These are phyloP conservation scores for Populus tomentosa DNA, from an alignment of 441 rosid species.

Conservation along the genomic window DNA sequence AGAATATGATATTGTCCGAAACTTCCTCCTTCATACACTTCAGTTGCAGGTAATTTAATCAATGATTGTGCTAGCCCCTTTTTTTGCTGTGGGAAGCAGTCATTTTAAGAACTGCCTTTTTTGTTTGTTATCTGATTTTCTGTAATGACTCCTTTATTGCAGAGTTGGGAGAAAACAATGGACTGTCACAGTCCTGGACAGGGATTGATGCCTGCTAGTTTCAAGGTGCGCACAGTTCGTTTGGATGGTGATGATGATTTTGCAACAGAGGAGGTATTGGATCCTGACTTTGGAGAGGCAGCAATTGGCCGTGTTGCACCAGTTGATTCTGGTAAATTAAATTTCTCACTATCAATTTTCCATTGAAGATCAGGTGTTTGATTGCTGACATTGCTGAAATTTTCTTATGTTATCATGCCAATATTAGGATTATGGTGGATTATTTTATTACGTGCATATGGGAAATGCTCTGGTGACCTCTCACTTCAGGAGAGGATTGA, in stretches of 20 bases:
- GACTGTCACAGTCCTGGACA: constrained; percentile 98
- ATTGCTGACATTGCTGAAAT: not conserved
- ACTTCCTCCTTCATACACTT: constrained; percentile 89
- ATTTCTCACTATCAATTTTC: constrained; percentile 1
- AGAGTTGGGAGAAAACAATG: constrained; percentile 99
- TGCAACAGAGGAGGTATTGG: constrained; percentile 74
- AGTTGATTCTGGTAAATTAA: constrained; percentile 72
- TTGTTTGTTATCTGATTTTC: not conserved
- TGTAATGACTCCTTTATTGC: not conserved
- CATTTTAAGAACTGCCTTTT: not conserved
- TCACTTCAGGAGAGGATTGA: constrained; percentile 91
- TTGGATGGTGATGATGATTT: constrained; percentile 72
- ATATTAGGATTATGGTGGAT: constrained; percentile 93
- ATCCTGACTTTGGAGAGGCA: constrained; percentile 93
- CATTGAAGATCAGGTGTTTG: not conserved
- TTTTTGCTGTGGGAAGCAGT: not conserved
- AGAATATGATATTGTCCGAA: constrained; percentile 85
- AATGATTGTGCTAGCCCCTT: constrained; percentile 5
- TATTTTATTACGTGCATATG: constrained; percentile 83
- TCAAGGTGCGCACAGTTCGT: constrained; percentile 82
- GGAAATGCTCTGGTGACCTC: constrained; percentile 76
- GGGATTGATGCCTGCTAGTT: constrained; percentile 97
- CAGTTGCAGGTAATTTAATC: constrained; percentile 68
- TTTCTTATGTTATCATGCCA: constrained; percentile 9
- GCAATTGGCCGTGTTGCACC: constrained; percentile 98